phyloP scores from a whole-genome alignment of 129 eudicot species.

The Escallonia rubra region DNA sequence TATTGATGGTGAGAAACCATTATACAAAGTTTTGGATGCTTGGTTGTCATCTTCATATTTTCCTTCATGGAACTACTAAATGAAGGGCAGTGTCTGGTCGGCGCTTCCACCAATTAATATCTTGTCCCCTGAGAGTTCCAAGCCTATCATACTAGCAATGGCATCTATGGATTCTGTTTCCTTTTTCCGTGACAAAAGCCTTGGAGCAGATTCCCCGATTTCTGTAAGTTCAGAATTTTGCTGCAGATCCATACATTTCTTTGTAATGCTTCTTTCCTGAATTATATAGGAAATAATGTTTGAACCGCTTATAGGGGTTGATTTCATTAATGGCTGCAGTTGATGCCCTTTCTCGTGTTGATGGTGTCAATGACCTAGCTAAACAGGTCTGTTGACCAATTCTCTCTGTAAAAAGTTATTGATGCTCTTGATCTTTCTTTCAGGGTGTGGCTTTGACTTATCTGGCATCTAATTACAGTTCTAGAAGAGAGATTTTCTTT shows the following conservation, averaged over 20 bases:
- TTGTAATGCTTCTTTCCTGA: background rate
- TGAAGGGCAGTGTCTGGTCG: constrained; percentile 99
- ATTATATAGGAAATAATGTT: background rate
- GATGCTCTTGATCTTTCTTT: no score
- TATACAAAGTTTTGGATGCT: background rate
- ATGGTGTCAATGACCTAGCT: constrained; percentile 46
- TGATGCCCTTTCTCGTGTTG: constrained; percentile 86
- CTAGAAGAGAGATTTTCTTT: no score
- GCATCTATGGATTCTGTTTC: constrained; percentile 98
- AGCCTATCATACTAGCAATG: constrained; percentile 61
- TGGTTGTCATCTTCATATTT: constrained; percentile 35
- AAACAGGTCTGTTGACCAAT: constrained; percentile 61
- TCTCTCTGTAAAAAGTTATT: no score
- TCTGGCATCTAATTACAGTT: no score
- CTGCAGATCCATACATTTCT: background rate
- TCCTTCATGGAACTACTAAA: constrained; percentile 32
- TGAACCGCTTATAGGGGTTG: constrained; percentile 53
- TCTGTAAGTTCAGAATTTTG: constrained; percentile 56
- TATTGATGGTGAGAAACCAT: background rate
- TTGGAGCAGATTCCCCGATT: constrained; percentile 89
- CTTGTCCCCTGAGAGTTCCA: constrained; percentile 42
- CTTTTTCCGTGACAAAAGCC: constrained; percentile 94
- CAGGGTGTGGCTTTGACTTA: no score
- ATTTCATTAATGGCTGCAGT: constrained; percentile 87
- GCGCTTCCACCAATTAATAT: constrained; percentile 71